Evolutionary conservation across 2,329 filamentous ascomycete genomes (phyloP), one percentile per base, ranked within the genome.

Genomic region (Macrophomina pseudophaseolina): DNA sequence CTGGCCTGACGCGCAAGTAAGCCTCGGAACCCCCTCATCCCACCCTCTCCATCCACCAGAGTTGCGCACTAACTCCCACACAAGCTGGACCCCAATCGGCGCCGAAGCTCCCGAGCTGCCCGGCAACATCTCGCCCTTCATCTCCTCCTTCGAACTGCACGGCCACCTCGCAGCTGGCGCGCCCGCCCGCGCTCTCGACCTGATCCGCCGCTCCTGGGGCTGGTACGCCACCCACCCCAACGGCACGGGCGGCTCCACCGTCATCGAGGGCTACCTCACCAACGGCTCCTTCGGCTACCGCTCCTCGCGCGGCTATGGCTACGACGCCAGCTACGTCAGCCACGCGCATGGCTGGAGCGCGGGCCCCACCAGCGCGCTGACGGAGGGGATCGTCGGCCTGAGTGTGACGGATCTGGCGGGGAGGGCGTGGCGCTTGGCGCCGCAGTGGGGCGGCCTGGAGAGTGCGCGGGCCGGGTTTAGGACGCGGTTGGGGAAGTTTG

Each of bases 281-380:
- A 81, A 89, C 68, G 86, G 86, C 3, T 83, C 79, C 0, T 90
- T 86, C 69, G 85, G 83, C 1, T 90, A 90, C 71, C 80, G 86
- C 1, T 80, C 78, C 38, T 77, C 81, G 56, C 74, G 81, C 6
- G 86, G 86, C 0, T 88, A 89, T 68, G 74, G 74, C 4, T 79
- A 83, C 54, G 83, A 85, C 64, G 77, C 77, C 2, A 78, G 75
- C 5, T 82, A 82, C 68, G 46, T 42, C 6, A 66, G 54, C 54
- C 80, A 82, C 66, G 70, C 80, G 1, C 80, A 82, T 66, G 80
- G 80, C 1, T 82, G 80, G 80, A 79, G 76, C 8, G 72, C 76
- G 0, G 74, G 75, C 0, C 74, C 75, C 0, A 77, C 75, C 7
- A 71, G 68, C 40, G 72, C 70, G 2, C 66, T 76, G 42, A 76